A percentile compares a stretch with the other conserved stretches of the same genome.
Evolutionary conservation across 2,329 filamentous ascomycete genomes (phyloP).

Genomic region (Clonostachys rhizophaga): DNA sequence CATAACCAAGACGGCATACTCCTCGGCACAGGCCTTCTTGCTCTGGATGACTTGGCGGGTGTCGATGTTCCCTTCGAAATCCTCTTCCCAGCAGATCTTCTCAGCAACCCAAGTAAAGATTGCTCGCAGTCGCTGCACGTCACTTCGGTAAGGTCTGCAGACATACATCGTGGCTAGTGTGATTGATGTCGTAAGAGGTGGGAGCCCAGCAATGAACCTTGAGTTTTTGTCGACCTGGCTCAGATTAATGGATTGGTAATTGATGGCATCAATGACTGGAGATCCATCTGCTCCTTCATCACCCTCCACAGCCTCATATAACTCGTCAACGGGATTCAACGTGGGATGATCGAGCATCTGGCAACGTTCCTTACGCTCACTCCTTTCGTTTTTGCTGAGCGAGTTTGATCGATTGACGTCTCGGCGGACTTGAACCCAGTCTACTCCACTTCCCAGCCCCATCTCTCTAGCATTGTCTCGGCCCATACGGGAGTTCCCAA

Average conservation of each 20-base stretch:
- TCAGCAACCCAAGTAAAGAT: slow-evolving; percentile 99
- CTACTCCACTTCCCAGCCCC: slow-evolving; percentile 59
- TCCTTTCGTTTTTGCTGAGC: slow-evolving; percentile 79
- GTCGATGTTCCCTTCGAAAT: slow-evolving; percentile 81
- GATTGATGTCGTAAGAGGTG: slow-evolving; percentile 74
- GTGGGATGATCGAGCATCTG: slow-evolving; percentile 92
- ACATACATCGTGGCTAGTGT: slow-evolving; percentile 87
- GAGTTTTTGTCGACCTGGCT: slow-evolving; percentile 92
- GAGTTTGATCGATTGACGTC: slow-evolving; percentile 96
- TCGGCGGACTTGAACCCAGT: slow-evolving; percentile 96
- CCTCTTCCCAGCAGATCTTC: slow-evolving; percentile 92
- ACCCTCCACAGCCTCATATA: slow-evolving; percentile 80
- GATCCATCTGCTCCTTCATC: slow-evolving; percentile 85
- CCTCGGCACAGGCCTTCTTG: slow-evolving; percentile 79
- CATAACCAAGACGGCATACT: slow-evolving; percentile 81
- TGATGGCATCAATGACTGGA: slow-evolving; percentile 74
- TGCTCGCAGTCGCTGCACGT: slow-evolving; percentile 85
- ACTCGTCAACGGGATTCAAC: slow-evolving; percentile 82
- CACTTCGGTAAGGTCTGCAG: slow-evolving; percentile 89
- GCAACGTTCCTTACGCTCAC: slow-evolving; percentile 82
- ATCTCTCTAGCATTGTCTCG: slow-evolving; percentile 63
- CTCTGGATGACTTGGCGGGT: slow-evolving; percentile 78
- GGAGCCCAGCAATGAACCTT: slow-evolving; percentile 80
- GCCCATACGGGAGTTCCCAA: slow-evolving; percentile 25
- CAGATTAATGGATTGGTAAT: slow-evolving; percentile 77